Base-by-base conservation (phyloP, 805 yeast species). In the Clavispora santaluciae region DNA sequence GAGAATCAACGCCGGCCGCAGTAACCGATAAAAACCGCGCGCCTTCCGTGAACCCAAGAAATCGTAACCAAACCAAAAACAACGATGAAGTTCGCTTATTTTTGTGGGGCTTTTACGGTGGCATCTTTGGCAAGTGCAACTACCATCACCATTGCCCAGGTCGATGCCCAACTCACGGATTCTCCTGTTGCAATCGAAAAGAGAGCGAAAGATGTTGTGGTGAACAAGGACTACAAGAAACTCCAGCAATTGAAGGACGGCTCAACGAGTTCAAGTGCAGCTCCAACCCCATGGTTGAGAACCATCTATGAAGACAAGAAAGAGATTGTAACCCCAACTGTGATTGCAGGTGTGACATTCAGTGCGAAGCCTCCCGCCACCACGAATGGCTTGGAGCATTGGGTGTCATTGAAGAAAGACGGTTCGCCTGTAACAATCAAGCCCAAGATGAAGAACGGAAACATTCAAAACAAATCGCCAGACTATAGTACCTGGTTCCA, bases 341-440 rank as follows among this genome's bases (percentile, higher is more conserved):
- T 79, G 17, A 70, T 81, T 47, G 82, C 72, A 11, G 83, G 83
- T 15, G 76, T 81, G 45, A 79, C 86, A 0, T 75, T 81, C 56
- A 69, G 75, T 41, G 79, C 80, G 21, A 81, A 83, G 46, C 87
- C 91, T 0, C 88, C 95, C 2, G 68, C 69, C 0, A 82, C 83
- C 33, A 76, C 87, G 5, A 70, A 81, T 49, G 83, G 85, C 8
- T 73, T 87, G 48, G 80, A 79, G 44, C 88, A 87, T 7, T 88
- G 96, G 96, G 68, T 88, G 29, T 76, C 87, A 2, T 68, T 88
- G 55, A 75, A 87, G 43, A 80, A 82, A 47, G 78, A 82, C 45
- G 96, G 96, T 13, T 60, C 72, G 8, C 95, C 96, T 40, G 81
- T 83, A 57, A 87, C 95, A 0, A 77, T 88, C 36, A 71, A 66